A percentile compares a stretch with the other conserved stretches of the same genome.
Conservation (phyloP, 2,329 filamentous ascomycete species). For the Trichophyton verrucosum region DNA sequence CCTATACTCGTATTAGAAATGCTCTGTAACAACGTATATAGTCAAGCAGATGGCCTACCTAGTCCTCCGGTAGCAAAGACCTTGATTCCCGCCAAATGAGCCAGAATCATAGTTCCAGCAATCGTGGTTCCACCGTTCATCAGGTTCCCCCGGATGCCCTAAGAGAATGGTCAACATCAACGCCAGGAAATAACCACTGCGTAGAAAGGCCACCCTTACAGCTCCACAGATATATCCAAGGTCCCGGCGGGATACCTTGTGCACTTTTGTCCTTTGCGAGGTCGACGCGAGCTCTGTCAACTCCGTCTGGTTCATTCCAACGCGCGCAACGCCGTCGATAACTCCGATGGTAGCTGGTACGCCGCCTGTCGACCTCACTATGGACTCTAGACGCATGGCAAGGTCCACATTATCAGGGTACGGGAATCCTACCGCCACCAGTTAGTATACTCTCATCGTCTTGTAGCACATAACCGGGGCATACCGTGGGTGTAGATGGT, state of each 20-base stretch:
- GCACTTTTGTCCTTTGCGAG: conserved; percentile 53
- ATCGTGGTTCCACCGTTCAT: conserved; percentile 88
- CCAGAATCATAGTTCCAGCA: conserved; percentile 81
- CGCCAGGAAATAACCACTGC: neutral
- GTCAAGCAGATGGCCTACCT: conserved; percentile 28
- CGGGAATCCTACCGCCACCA: conserved; percentile 45
- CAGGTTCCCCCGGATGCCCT: conserved; percentile 53
- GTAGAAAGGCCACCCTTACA: conserved; percentile 36
- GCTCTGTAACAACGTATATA: neutral
- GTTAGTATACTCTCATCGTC: neutral
- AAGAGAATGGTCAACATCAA: conserved; percentile 6
- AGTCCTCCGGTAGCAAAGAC: conserved; percentile 92
- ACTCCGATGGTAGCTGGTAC: conserved; percentile 87
- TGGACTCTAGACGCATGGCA: conserved; percentile 64
- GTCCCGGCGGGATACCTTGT: conserved; percentile 80
- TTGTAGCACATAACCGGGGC: neutral
- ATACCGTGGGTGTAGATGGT: conserved; percentile 93
- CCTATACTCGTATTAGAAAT: conserved; percentile 29
- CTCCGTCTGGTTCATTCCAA: conserved; percentile 63
- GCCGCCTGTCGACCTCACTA: conserved; percentile 68
- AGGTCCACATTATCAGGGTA: conserved; percentile 63
- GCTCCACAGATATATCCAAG: conserved; percentile 68
- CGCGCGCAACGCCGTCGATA: conserved; percentile 65
- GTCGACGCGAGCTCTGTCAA: conserved; percentile 55
- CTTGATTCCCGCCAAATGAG: conserved; percentile 72